Conservation (phyloP, 768 basidiomycete genomes). For the Boletus rubroflammeus region DNA sequence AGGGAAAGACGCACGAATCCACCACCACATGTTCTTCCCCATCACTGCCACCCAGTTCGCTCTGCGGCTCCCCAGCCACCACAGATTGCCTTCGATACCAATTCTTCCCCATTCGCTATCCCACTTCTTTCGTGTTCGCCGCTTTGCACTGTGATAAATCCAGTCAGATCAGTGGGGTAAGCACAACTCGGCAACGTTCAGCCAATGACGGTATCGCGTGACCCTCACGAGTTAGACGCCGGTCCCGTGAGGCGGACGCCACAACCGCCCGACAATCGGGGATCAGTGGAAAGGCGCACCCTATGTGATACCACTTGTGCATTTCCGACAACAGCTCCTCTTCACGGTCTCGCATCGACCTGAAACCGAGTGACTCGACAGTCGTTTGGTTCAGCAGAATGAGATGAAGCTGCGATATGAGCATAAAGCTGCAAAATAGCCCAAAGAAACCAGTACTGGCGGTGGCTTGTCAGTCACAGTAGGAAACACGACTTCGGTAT, state of each 20-base stretch:
- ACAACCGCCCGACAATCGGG: neutral
- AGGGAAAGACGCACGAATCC: slow-evolving; percentile 65
- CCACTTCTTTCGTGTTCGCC: slow-evolving; percentile 49
- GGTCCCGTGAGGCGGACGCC: neutral
- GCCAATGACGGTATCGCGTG: too few species aligned
- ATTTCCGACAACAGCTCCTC: slow-evolving; percentile 44
- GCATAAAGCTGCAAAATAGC: slow-evolving; percentile 62
- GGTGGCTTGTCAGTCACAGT: slow-evolving; percentile 4
- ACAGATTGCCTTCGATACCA: slow-evolving; percentile 75
- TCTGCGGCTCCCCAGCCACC: slow-evolving; percentile 68
- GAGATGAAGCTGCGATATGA: slow-evolving; percentile 55
- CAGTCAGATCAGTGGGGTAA: neutral
- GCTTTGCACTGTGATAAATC: slow-evolving; percentile 44
- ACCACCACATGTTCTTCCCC: slow-evolving; percentile 64
- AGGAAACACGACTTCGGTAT: neutral
- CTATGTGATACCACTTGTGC: slow-evolving; percentile 50
- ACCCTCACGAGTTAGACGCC: too few species aligned
- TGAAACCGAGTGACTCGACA: slow-evolving; percentile 67
- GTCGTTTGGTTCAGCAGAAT: slow-evolving; percentile 69
- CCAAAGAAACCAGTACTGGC: slow-evolving; percentile 65
- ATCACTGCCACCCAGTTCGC: slow-evolving; percentile 80
- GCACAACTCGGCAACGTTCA: neutral
- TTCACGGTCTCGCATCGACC: slow-evolving; percentile 65
- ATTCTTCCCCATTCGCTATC: slow-evolving; percentile 80
- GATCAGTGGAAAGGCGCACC: slow-evolving; percentile 40